Base-by-base conservation (phyloP, 2,329 filamentous ascomycete genomes). In the Daldinia sp. region DNA sequence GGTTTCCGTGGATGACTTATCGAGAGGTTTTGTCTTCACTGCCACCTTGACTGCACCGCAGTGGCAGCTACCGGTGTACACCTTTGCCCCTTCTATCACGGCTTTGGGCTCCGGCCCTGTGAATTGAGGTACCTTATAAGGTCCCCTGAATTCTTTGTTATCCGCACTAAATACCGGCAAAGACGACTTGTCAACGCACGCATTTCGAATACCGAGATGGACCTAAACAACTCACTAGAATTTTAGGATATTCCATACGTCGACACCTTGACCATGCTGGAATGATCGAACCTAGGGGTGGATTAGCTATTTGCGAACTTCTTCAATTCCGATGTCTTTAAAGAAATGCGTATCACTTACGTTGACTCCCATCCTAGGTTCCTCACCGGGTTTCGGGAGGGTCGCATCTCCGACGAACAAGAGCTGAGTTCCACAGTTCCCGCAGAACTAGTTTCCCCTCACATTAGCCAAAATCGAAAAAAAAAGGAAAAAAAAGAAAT, bases 11-110 rank as follows among this genome's bases (percentile, higher is more conserved):
- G 64, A 76, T 9, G 70, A 78, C 69, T 72, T 76, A 68, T 81
- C 76, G 8, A 85, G 68, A 1, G 81, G 77, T 64, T 78, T 78
- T 58, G 75, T 75, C 51, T 75, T 77, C 32, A 84, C 37, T 1
- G 81, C 79, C 1, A 83, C 56, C 13, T 74, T 79, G 21, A 85
- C 75, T 17, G 78, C 78, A 25, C 83, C 83, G 70, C 83, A 86
- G 72, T 85, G 83, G 70, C 83, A 86, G 70, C 80, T 79, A 7
- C 83, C 83, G 11, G 79, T 79, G 68, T 84, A 83, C 8, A 79
- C 53, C 68, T 76, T 76, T 35, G 76, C 76, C 32, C 75, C 74
- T 17, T 79, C 77, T 37, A 79, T 64, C 3, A 74, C 73, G 10
- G 63, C 72, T 2, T 72, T 68, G 1, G 82, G 83, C 32, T 79